Base-by-base conservation (phyloP, 805 yeast genomes). In the Candida railenensis region DNA sequence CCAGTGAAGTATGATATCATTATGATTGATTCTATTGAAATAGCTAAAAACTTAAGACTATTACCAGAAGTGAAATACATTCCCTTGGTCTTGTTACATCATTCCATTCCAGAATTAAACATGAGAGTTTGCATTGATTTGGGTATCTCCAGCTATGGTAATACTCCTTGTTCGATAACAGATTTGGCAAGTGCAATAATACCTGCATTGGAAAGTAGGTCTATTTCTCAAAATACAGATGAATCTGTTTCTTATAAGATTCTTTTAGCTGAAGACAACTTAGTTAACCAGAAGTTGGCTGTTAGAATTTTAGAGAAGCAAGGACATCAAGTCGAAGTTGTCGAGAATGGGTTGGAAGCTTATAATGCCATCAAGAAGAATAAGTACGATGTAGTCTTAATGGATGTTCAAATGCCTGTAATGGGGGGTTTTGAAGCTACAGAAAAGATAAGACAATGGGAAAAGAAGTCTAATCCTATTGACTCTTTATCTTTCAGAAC, bases 371-470 rank as follows among this genome's bases (percentile, higher is more conserved):
- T 87, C 39, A 74, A 82, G 61, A 74, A 77, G 53, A 79, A 77
- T 50, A 74, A 77, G 41, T 89, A 83, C 61, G 96, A 89, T 61
- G 91, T 87, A 40, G 86, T 89, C 16, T 76, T 89, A 54, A 89
- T 89, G 96, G 96, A 89, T 69, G 96, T 89, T 39, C 96, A 89
- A 64, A 89, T 89, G 96, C 96, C 96, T 7, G 88, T 87, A 14
- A 89, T 89, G 94, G 96, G 96, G 22, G 96, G 96, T 0, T 89
- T 89, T 63, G 96, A 89, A 59, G 96, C 96, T 2, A 88, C 96
- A 1, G 88, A 85, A 40, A 81, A 82, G 64, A 89, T 89, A 45
- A 74, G 96, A 55, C 89, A 86, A 59, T 88, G 95, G 95, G 96
- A 89, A 66, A 81, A 78, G 70, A 85, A 84, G 65, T 77, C 82